Conservation (phyloP, 768 basidiomycete genomes). For the Kwoniella sp. region DNA sequence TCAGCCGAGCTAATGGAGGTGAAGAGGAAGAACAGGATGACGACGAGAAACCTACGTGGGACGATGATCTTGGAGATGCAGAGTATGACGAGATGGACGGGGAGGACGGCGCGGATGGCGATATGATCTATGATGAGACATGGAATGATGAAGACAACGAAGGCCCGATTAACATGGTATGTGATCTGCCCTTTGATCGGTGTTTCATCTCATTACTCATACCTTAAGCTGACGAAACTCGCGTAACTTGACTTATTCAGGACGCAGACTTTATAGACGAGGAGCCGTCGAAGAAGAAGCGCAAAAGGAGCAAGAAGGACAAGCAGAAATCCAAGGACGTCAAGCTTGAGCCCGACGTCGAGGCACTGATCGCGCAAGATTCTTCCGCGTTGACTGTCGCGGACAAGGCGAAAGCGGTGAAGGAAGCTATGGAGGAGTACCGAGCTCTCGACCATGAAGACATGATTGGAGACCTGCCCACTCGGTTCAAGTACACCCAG, state of each 20-base stretch:
- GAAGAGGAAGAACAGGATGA: slow-evolving; percentile 51
- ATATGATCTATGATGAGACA: slow-evolving; percentile 50
- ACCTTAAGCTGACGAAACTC: neutral
- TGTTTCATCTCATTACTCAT: neutral
- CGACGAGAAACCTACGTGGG: slow-evolving; percentile 81
- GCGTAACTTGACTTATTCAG: slow-evolving; percentile 27
- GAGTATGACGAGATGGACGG: slow-evolving; percentile 63
- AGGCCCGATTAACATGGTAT: slow-evolving; percentile 52
- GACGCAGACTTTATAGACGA: slow-evolving; percentile 52
- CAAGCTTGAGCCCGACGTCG: slow-evolving; percentile 18
- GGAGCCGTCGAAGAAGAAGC: slow-evolving; percentile 39
- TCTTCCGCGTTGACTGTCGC: slow-evolving; percentile 66
- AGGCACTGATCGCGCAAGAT: neutral
- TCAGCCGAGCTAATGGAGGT: slow-evolving; percentile 61
- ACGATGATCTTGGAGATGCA: slow-evolving; percentile 76
- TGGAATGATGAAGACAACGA: slow-evolving; percentile 64
- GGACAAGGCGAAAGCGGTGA: slow-evolving; percentile 77
- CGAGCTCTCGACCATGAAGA: slow-evolving; percentile 94
- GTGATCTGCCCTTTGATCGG: neutral
- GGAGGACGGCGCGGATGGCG: slow-evolving; percentile 63
- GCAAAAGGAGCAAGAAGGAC: slow-evolving; percentile 41
- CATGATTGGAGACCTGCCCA: slow-evolving; percentile 78
- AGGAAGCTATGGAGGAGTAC: slow-evolving; percentile 88
- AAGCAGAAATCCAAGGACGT: slow-evolving; percentile 27
- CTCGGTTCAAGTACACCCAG: slow-evolving; percentile 88